Base-by-base conservation (phyloP, 768 basidiomycete genomes). In the Boletellus ananiceps region DNA sequence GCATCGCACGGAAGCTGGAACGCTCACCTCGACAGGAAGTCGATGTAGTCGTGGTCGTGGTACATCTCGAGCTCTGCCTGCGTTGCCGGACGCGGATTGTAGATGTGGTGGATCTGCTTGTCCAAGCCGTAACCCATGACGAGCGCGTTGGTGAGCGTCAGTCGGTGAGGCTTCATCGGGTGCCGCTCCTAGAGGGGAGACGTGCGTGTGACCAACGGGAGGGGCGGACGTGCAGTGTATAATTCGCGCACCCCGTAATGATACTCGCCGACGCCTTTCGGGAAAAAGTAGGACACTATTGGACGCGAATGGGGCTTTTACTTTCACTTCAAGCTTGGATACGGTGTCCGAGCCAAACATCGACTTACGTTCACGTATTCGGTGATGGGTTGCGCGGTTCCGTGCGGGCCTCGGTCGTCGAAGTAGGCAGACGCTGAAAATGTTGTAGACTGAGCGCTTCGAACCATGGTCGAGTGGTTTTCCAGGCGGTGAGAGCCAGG, bases 161-260 rank as follows among this genome's bases (percentile, higher is more conserved):
- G 71, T 21, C 95, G 80, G 60, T 96, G 93, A 4, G 95, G 95
- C 67, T 97, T 96, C 95, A 99, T 99, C 2, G 95, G 95, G 71
- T 99, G 95, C 41, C 87, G 82, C 80, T 96, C 93, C 95, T 98
- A 58, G 37, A 50, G 38, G 29, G 44, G 21, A 9, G 35, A 25
- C 9, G 36, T 37, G 51, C 48, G 47, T 55, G 38, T 55, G 38
- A 41, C 39, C 21, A 8, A 32, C 31, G 47, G 37, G 27, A 12
- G 2, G 7, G 13, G 23, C 14, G 16, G 29, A 11, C 41, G 12
- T 8, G 21, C 29, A 29, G 29, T 4, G 7, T 29, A 9, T 14
- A 25, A 19, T 33, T 7, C 19, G 71, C 82, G 47, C 71, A 95
- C 95, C 54, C 95, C 95, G 73, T 97, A 99, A 66, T 99, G 96